Percentiles rank a stretch among this genome's conserved stretches.
Evolutionary conservation across 1,139 yeast genomes (phyloP).

Genomic region (Yamadazyma dushanensis): DNA sequence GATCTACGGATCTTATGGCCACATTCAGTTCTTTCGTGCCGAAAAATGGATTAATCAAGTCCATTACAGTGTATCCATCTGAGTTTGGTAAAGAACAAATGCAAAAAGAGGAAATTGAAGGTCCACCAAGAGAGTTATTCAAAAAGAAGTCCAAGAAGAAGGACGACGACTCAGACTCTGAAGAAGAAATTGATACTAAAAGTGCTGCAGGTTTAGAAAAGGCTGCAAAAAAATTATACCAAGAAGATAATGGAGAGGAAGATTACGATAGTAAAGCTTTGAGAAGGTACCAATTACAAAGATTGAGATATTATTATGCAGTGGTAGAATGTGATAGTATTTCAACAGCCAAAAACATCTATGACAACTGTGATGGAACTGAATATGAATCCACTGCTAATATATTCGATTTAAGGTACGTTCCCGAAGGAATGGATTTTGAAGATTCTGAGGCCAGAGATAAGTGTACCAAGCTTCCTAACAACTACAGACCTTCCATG

Average conservation of each 20-base stretch:
- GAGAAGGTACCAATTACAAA: conserved; percentile 82
- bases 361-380: conserved; percentile 87
- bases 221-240: conserved; percentile 67
- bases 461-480: conserved; percentile 67
- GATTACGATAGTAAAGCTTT: conserved; percentile 71
- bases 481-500: conserved; percentile 74
- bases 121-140: conserved; percentile 89
- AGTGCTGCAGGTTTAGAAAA: conserved; percentile 44
- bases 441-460: conserved; percentile 74
- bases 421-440: conserved; percentile 89
- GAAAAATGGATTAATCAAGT: conserved; percentile 63
- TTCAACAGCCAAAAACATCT: conserved; percentile 71
- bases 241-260: conserved; percentile 69
- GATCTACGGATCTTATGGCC: conserved; percentile 85
- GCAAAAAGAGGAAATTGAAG: conserved; percentile 87
- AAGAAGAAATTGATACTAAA: conserved; percentile 48
- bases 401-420: conserved; percentile 85
- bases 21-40: conserved; percentile 89
- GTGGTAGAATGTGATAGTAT: conserved; percentile 83
- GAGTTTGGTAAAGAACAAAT: conserved; percentile 92
- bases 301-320: conserved; percentile 88
- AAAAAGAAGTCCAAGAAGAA: conserved; percentile 31
- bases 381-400: conserved; percentile 97
- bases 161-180: conserved; percentile 39
- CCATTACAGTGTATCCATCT: conserved; percentile 83